Evolutionary conservation across 257 asterid genomes (phyloP).

Genomic region (Datura wrightii): DNA sequence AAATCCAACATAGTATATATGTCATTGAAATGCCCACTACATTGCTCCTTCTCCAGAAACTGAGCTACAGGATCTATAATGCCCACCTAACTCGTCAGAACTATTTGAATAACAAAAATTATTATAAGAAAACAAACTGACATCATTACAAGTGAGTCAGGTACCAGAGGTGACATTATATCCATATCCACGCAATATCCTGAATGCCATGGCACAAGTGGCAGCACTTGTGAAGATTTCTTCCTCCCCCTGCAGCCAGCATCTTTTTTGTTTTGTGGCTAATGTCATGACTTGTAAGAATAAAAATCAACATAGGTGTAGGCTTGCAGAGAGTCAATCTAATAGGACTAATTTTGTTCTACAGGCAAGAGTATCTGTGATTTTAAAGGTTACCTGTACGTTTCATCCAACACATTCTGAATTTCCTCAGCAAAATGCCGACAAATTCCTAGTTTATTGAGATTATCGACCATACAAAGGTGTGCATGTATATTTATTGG

Average conservation of each 20-base stretch:
- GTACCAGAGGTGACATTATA: slow-evolving; percentile 76
- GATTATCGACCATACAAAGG: slow-evolving; percentile 64
- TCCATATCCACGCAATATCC: slow-evolving; percentile 69
- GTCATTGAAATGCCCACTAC: slow-evolving; percentile 58
- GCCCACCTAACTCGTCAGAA: slow-evolving; percentile 28
- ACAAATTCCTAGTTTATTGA: slow-evolving; percentile 76
- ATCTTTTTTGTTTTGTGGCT: slow-evolving; percentile 52
- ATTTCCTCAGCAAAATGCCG: slow-evolving; percentile 67
- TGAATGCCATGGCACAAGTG: slow-evolving; percentile 85
- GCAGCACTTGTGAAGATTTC: slow-evolving; percentile 77
- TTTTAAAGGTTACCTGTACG: slow-evolving; percentile 60
- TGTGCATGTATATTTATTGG: slow-evolving; percentile 63
- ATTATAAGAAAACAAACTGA: neutral
- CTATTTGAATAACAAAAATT: neutral
- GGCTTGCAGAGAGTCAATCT: slow-evolving; percentile 20
- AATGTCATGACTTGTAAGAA: slow-evolving; percentile 40
- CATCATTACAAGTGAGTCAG: slow-evolving; percentile 24
- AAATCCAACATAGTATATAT: slow-evolving; percentile 57
- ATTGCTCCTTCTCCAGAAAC: slow-evolving; percentile 50
- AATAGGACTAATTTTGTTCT: neutral
- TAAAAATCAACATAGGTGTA: slow-evolving; percentile 10
- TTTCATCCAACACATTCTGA: slow-evolving; percentile 61
- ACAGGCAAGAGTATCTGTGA: neutral
- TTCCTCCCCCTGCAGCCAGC: slow-evolving; percentile 85
- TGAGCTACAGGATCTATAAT: slow-evolving; percentile 58